Base-by-base conservation (phyloP, 495 filamentous ascomycete genomes). In the Xylaria acuta region DNA sequence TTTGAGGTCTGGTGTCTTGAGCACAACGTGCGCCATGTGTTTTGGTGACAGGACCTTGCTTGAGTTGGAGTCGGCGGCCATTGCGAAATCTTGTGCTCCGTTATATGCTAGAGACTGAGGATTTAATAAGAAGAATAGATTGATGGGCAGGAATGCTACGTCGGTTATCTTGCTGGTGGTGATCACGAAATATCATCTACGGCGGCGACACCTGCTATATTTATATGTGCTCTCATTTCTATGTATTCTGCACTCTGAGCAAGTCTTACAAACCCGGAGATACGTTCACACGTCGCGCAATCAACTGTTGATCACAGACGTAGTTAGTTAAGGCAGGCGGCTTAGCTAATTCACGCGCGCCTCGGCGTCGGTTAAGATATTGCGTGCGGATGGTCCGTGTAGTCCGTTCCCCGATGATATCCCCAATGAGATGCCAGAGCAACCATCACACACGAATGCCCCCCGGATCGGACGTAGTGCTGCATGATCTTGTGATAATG, bases 1-100 rank as follows among this genome's bases (percentile, higher is more conserved):
- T 64, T 69, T 67, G 64, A 75, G 71, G 5, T 77, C 70, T 1
- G 64, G 60, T 1, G 82, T 82, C 20, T 75, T 69, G 1, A 84
- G 73, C 43, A 80, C 76, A 12, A 80, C 53, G 65, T 80, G 78
- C 51, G 76, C 76, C 54, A 80, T 11, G 34, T 34, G 12, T 22
- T 71, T 49, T 2, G 78, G 78, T 49, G 76, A 73, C 16, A 80
- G 40, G 47, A 77, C 75, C 53, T 75, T 78, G 67, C 2, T 69
- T 14, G 67, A 5, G 22, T 45, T 59, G 27, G 67, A 47, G 34
- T 75, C 63, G 53, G 63, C 49, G 6, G 43, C 71, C 76, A 78
- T 78, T 38, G 14, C 43, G 34, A 66, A 22, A 22, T n/a, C 7
- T 49, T 51, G 7, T 34, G 18, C 30, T 66, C n/a, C 20, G 3